Evolutionary conservation across 139 green algal species (phyloP).

Genomic region (Asterochloris erici): DNA sequence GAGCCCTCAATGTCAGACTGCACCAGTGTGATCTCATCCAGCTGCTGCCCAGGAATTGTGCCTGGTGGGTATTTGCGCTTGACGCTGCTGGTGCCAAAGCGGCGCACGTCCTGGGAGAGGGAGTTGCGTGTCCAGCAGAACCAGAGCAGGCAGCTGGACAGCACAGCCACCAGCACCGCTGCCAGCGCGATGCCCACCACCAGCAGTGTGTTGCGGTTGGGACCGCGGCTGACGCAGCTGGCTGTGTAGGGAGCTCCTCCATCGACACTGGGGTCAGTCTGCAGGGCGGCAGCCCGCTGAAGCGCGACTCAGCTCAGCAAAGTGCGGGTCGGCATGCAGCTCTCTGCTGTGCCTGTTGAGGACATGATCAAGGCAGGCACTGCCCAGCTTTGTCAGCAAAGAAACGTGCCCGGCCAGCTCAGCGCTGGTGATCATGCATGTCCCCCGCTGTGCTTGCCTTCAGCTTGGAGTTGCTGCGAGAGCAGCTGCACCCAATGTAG

Average conservation of each 20-base stretch:
- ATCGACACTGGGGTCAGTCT: not conserved
- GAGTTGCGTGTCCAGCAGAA: not conserved
- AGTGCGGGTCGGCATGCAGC: not conserved
- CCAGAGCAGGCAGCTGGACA: not conserved
- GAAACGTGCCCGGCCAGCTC: too few relatives aligned
- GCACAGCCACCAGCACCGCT: not conserved
- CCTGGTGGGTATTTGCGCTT: constrained; percentile 9
- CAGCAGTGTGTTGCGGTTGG: constrained; percentile 1
- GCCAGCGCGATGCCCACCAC: constrained; percentile 15
- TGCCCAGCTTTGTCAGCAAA: not conserved
- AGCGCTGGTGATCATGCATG: not conserved
- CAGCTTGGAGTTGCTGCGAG: not conserved
- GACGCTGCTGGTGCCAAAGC: not conserved
- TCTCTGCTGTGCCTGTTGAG: not conserved
- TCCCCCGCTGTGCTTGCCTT: not conserved
- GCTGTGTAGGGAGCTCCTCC: not conserved
- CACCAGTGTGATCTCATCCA: constrained; percentile 31
- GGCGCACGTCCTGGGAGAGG: not conserved
- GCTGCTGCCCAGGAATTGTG: constrained; percentile 3
- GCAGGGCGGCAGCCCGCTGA: not conserved
- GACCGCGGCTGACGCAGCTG: not conserved
- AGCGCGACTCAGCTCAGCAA: not conserved
- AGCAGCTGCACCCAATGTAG: constrained; percentile 6
- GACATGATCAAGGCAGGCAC: not conserved
- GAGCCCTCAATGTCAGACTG: constrained; percentile 51